These are phyloP conservation scores for Ilex asprella DNA, from an alignment of 257 asterid species.

Conservation along the genomic window DNA sequence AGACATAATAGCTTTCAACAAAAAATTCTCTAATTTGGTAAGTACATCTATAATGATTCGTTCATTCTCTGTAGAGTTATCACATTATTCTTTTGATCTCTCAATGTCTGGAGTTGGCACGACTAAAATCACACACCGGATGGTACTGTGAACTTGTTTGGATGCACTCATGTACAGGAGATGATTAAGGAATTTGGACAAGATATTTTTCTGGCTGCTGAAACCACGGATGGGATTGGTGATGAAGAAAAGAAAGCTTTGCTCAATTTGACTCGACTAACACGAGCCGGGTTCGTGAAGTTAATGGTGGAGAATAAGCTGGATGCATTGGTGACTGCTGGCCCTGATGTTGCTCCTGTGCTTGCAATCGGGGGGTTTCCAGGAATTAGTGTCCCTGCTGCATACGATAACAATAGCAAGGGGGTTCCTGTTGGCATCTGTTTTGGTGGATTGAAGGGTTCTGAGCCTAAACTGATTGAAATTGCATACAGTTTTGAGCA, in stretches of 20 bases:
- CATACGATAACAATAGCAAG: slow-evolving; percentile 26
- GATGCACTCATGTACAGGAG: slow-evolving; percentile 19
- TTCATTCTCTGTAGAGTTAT: too few relatives aligned
- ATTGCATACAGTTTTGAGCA: slow-evolving; percentile 59
- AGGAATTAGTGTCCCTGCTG: slow-evolving; percentile 57
- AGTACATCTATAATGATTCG: neutral
- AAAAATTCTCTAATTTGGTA: slow-evolving; percentile 44
- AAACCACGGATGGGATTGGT: slow-evolving; percentile 42
- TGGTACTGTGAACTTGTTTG: neutral
- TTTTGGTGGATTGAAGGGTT: slow-evolving; percentile 62
- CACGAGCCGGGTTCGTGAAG: slow-evolving; percentile 44
- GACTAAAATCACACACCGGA: too few relatives aligned
- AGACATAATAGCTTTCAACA: slow-evolving; percentile 51
- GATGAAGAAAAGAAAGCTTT: slow-evolving; percentile 35
- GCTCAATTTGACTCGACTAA: slow-evolving; percentile 14
- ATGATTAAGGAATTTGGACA: slow-evolving; percentile 32
- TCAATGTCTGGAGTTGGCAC: too few relatives aligned
- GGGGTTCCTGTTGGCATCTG: slow-evolving; percentile 60
- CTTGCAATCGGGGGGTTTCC: slow-evolving; percentile 66
- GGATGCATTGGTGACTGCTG: slow-evolving; percentile 49
- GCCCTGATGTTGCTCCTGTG: slow-evolving; percentile 33
- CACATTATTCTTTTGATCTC: neutral
- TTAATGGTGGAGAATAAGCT: slow-evolving; percentile 40
- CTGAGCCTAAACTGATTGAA: slow-evolving; percentile 52
- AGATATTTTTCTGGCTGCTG: slow-evolving; percentile 45